A percentile compares a stretch with the other conserved stretches of the same genome.
Evolutionary conservation across 1,284 basidiomycete species (phyloP).

Genomic region (Phylloboletellus chloephorus): DNA sequence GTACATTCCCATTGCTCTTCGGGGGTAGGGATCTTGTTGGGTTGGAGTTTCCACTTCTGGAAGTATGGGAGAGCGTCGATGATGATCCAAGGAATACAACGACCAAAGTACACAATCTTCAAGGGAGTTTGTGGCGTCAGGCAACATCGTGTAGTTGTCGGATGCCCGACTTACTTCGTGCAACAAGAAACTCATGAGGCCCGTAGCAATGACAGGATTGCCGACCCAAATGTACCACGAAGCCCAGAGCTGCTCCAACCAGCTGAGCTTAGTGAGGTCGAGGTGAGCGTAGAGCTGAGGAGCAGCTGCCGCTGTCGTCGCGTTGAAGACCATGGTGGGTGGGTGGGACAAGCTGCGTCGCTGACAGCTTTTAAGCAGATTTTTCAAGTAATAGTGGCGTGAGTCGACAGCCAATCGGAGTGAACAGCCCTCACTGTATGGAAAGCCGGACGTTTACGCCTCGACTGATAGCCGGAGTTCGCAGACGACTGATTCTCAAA

Average conservation of each 20-base stretch:
- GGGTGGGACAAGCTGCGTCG: too few relatives aligned
- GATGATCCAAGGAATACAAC: conserved; percentile 93
- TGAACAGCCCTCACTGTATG: too few relatives aligned
- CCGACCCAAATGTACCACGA: conserved; percentile 82
- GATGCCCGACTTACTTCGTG: conserved; percentile 72
- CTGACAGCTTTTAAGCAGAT: conserved; percentile 10
- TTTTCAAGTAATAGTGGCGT: conserved; percentile 21
- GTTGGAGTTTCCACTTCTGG: conserved; percentile 92
- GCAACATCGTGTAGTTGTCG: neutral
- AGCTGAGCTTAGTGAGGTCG: conserved; percentile 65
- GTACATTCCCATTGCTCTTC: conserved; percentile 95
- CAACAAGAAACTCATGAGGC: conserved; percentile 87
- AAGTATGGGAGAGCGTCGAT: conserved; percentile 94
- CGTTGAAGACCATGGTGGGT: conserved; percentile 34
- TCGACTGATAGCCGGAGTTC: too few relatives aligned
- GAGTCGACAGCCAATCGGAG: conserved; percentile 20
- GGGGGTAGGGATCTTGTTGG: conserved; percentile 74
- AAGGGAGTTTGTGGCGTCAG: conserved; percentile 1
- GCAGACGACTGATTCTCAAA: too few relatives aligned
- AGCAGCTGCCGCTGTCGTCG: conserved; percentile 26
- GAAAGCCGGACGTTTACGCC: too few relatives aligned
- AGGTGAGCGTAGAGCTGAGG: conserved; percentile 51
- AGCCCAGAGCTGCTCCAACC: conserved; percentile 77
- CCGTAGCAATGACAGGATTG: conserved; percentile 92
- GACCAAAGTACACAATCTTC: conserved; percentile 94